Conservation (phyloP, 2,329 filamentous ascomycete genomes). For the Fusarium tupiense region DNA sequence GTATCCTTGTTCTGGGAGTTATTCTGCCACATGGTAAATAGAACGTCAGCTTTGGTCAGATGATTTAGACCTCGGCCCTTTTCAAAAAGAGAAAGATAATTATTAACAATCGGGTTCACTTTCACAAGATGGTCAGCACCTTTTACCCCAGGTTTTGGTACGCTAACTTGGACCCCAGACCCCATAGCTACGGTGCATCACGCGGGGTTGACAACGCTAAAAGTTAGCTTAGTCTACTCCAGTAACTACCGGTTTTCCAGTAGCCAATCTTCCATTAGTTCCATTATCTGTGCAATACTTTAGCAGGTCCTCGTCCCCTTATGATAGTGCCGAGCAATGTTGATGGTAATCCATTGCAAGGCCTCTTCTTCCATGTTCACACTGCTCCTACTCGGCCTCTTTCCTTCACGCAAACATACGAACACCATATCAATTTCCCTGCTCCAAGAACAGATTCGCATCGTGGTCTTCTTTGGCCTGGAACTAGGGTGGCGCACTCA, state of each 20-base stretch:
- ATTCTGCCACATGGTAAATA: not conserved
- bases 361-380: rapidly evolving
- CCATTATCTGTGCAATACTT: not conserved
- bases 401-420: not conserved
- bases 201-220: not conserved
- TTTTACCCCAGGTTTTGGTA: not conserved
- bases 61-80: not conserved
- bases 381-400: too few relatives aligned
- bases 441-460: not conserved
- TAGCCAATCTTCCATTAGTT: not conserved
- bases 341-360: rapidly evolving
- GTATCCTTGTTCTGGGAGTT: not conserved
- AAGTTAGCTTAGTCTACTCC: not conserved
- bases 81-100: too few relatives aligned
- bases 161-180: not conserved
- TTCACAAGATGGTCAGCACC: not conserved
- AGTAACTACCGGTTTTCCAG: not conserved
- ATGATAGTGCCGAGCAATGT: rapidly evolving
- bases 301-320: not conserved
- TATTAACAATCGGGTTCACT: not conserved
- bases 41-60: rapidly evolving
- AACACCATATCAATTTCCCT: not conserved
- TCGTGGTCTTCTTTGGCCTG: not conserved
- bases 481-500: not conserved
- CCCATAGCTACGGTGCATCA: not conserved